Base-by-base conservation (phyloP, 129 eudicot genomes). In the Dittrichia graveolens region DNA sequence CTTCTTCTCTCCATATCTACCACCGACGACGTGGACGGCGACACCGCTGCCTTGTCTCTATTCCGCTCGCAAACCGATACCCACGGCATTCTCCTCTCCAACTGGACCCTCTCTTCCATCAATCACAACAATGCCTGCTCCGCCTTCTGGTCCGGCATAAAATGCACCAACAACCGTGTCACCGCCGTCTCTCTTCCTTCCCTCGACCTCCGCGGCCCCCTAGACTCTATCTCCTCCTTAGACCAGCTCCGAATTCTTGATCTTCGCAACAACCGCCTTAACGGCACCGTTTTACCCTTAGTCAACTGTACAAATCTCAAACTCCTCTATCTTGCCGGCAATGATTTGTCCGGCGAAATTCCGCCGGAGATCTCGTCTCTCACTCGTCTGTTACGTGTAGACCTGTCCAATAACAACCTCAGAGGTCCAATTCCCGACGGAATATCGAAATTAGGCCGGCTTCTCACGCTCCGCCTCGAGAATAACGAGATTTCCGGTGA, bases 191-290 rank as follows among this genome's bases (percentile, higher is more conserved):
- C 64, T 49, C 93, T 94, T 69, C 91, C 97, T 2, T 84, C 81
- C 50, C 83, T 78, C 72, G 81, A 83, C 82, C 96, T 94, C 83
- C 97, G 99, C 8, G 97, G 99, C 50, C 87, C 93, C 3, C 77
- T 94, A 41, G 80, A 71, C 57, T 77, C 91, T 16, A 88, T 94
- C 35, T 76, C 97, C 67, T 84, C 97, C 3, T 86, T 94, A 37
- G 89, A 83, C 53, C 96, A 90, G 81, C 99, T 94, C 76, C 99
- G 97, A 9, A 50, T 85, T 50, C 89, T 94, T 24, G 94, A 94
- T 67, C 97, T 94, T 58, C 84, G 80, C 37, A 45, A 83, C 70
- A 94, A 94, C 79, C 96, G 99, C 65, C 84, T 94, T 39, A 94
- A 94, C 74, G 93, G 89, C 72, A 70, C 97, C 4, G 49, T 94